phyloP scores from a whole-genome alignment of 2,329 filamentous ascomycete species.

The Colletotrichum sp. region DNA sequence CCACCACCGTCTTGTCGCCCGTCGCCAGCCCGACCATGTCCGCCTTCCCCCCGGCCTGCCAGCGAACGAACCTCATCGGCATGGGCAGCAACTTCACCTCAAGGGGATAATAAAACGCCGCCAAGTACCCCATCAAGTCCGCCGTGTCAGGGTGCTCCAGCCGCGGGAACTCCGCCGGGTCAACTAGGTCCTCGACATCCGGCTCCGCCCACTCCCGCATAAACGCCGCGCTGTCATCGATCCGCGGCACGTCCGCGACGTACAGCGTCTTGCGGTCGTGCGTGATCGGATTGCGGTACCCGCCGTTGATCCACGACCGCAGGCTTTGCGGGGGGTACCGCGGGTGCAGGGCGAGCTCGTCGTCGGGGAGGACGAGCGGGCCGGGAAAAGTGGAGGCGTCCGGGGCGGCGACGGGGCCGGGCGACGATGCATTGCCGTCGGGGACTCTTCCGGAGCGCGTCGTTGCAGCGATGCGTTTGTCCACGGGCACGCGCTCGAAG shows the following conservation, averaged over 20 bases:
- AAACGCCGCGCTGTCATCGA: conserved; percentile 36
- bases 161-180: conserved; percentile 6
- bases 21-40: conserved; percentile 48
- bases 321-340: conserved; percentile 56
- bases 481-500: conserved; percentile 31
- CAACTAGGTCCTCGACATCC: neutral
- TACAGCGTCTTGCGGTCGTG: conserved; percentile 55
- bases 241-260: conserved; percentile 49
- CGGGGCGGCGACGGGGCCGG: conserved; percentile 12
- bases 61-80: conserved; percentile 50
- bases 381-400: conserved; percentile 53
- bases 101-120: conserved; percentile 59
- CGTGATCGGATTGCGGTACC: conserved; percentile 55
- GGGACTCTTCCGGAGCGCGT: conserved; percentile 29
- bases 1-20: conserved; percentile 43
- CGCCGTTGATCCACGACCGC: conserved; percentile 51
- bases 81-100: conserved; percentile 47
- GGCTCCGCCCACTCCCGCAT: conserved; percentile 49
- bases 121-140: conserved; percentile 41
- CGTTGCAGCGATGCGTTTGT: conserved; percentile 33
- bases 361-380: conserved; percentile 63
- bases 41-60: conserved; percentile 39
- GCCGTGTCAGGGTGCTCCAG: conserved; percentile 26
- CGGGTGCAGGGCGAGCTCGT: conserved; percentile 61
- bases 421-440: neutral